Evolutionary conservation across 1,139 yeast genomes (phyloP).

Genomic region (Debaryomyces coudertii): DNA sequence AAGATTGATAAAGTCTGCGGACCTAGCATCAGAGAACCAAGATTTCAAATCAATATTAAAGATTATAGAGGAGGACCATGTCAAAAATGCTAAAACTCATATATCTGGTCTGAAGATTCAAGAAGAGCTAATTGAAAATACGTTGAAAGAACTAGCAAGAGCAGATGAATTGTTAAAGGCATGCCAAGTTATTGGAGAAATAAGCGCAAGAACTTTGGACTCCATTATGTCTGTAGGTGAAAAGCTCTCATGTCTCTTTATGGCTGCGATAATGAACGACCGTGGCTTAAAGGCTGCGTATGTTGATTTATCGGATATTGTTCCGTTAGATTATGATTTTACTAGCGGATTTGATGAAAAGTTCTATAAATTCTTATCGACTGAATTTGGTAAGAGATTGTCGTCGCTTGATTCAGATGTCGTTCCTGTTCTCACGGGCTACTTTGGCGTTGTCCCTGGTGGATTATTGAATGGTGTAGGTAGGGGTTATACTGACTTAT

Average conservation of each 20-base stretch:
- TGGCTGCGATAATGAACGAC: conserved; percentile 83
- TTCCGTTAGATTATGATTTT: conserved; percentile 61
- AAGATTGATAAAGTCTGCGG: conserved; percentile 77
- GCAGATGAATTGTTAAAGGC: conserved; percentile 78
- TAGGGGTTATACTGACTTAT: conserved; percentile 94
- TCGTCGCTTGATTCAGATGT: conserved; percentile 45
- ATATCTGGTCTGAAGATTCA: conserved; percentile 52
- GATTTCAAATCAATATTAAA: conserved; percentile 59
- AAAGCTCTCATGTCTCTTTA: conserved; percentile 84
- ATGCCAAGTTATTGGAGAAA: conserved; percentile 88
- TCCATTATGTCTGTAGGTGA: conserved; percentile 93
- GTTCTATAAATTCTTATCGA: conserved; percentile 68
- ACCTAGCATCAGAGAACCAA: conserved; percentile 61
- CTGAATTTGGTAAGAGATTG: conserved; percentile 60
- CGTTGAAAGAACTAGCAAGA: conserved; percentile 65
- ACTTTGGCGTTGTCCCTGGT: conserved; percentile 93
- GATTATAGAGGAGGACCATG: conserved; percentile 75
- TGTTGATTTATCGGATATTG: conserved; percentile 75
- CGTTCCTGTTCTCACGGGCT: conserved; percentile 95
- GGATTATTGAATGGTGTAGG: conserved; percentile 92
- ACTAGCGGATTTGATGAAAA: conserved; percentile 61
- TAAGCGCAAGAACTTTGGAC: conserved; percentile 85
- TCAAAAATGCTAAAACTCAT: conserved; percentile 64
- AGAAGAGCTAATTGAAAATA: conserved; percentile 53
- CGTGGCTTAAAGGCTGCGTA: conserved; percentile 75